phyloP scores from a whole-genome alignment of 2,329 filamentous ascomycete species.

The Neoscytalidium dimidiatum region DNA sequence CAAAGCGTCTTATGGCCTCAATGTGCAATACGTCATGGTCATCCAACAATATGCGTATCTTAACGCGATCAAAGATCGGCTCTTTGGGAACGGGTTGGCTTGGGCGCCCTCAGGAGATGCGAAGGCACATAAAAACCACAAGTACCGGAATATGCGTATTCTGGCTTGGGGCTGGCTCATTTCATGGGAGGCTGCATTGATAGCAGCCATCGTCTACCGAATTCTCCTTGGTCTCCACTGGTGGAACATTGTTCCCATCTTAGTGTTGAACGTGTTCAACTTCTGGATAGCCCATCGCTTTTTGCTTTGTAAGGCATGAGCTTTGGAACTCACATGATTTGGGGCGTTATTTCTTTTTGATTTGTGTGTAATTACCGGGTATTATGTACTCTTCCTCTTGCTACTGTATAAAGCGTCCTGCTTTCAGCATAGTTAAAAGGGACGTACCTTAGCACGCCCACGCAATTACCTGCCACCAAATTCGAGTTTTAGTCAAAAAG shows the following conservation, averaged over 20 bases:
- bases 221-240: slow-evolving; percentile 37
- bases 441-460: too few species aligned
- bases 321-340: background rate
- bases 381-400: too few species aligned
- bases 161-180: slow-evolving; percentile 43
- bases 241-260: slow-evolving; percentile 44
- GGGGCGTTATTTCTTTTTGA: too few species aligned
- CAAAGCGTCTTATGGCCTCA: slow-evolving; percentile 44
- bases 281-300: slow-evolving; percentile 45
- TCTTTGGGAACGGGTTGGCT: slow-evolving; percentile 42
- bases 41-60: slow-evolving; percentile 48
- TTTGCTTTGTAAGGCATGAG: slow-evolving; percentile 30
- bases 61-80: slow-evolving; percentile 45
- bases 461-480: too few species aligned
- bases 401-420: too few species aligned
- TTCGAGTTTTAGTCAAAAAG: too few species aligned
- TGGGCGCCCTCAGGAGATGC: slow-evolving; percentile 45
- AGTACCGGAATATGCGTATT: slow-evolving; percentile 47
- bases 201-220: slow-evolving; percentile 39
- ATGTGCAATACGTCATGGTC: slow-evolving; percentile 46
- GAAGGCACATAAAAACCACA: slow-evolving; percentile 46
- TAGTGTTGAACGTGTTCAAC: slow-evolving; percentile 43
- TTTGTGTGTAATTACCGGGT: too few species aligned
- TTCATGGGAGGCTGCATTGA: slow-evolving; percentile 34
- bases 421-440: too few species aligned